Evolutionary conservation across 768 basidiomycete genomes (phyloP).

Genomic region (Steccherinum ochraceum): DNA sequence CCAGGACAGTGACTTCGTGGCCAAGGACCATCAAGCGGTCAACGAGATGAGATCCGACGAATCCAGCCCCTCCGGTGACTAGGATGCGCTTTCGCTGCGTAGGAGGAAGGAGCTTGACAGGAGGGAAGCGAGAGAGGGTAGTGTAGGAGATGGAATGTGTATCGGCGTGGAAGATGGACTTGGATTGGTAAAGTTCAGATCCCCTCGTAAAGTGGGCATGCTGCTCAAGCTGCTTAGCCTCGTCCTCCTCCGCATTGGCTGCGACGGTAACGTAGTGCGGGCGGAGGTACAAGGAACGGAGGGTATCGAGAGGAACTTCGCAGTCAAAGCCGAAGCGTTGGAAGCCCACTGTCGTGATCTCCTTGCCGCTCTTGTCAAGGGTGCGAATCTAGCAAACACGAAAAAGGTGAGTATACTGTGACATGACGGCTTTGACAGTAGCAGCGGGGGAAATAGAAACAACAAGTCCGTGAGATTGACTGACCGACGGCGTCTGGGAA

Average conservation of each 20-base stretch:
- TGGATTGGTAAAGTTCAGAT: conserved; percentile 57
- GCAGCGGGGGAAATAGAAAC: too few species aligned
- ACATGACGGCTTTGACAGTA: too few species aligned
- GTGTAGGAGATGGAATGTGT: conserved; percentile 85
- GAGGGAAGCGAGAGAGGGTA: conserved; percentile 86
- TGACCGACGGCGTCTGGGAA: background rate
- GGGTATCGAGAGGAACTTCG: conserved; percentile 69
- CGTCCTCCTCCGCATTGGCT: conserved; percentile 30
- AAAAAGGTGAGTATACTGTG: conserved; percentile 12
- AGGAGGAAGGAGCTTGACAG: conserved; percentile 81
- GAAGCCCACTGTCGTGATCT: conserved; percentile 77
- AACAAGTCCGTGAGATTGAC: background rate
- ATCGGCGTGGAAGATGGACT: conserved; percentile 80
- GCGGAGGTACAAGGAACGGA: conserved; percentile 85
- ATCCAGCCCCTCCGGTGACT: conserved; percentile 97
- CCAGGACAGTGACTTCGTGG: conserved; percentile 94
- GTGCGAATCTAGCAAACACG: conserved; percentile 51
- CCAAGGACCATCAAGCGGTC: conserved; percentile 97
- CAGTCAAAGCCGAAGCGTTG: conserved; percentile 88
- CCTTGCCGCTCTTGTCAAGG: conserved; percentile 67
- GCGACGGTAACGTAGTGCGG: conserved; percentile 62
- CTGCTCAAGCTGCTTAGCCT: conserved; percentile 32
- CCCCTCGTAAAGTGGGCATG: conserved; percentile 52
- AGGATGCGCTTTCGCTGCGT: conserved; percentile 81
- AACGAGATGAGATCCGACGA: conserved; percentile 96